Percentiles rank a stretch among this genome's conserved stretches.
These are phyloP conservation scores for Thielaviopsis musarum DNA, from an alignment of 2,329 filamentous ascomycete species.

Conservation along the genomic window DNA sequence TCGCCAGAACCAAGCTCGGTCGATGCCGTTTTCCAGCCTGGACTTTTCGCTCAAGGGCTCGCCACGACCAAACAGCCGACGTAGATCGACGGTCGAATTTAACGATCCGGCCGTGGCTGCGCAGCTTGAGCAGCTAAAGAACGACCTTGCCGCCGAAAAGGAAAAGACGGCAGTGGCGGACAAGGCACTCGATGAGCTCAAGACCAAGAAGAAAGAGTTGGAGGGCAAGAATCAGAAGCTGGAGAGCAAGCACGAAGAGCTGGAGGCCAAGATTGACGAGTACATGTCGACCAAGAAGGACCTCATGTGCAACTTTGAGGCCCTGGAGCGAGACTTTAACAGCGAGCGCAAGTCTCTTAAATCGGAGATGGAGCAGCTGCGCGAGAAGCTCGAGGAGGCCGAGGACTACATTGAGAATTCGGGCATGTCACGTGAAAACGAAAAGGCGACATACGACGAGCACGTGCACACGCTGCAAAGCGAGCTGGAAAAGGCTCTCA, in stretches of 20 bases:
- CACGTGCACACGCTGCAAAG: slow-evolving; percentile 50
- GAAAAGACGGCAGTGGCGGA: slow-evolving; percentile 50
- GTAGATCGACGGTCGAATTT: slow-evolving; percentile 19
- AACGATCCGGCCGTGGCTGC: background rate
- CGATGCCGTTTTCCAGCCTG: slow-evolving; percentile 32
- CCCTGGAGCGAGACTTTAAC: slow-evolving; percentile 74
- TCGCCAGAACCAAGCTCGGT: slow-evolving; percentile 47
- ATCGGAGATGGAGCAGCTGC: slow-evolving; percentile 59
- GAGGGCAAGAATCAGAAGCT: background rate
- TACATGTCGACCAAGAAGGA: slow-evolving; percentile 86
- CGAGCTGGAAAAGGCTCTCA: slow-evolving; percentile 49
- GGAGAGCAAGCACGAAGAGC: slow-evolving; percentile 21
- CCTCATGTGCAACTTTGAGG: slow-evolving; percentile 85
- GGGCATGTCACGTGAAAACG: slow-evolving; percentile 67
- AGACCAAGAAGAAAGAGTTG: slow-evolving; percentile 32
- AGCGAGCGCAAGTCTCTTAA: slow-evolving; percentile 73
- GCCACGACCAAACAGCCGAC: slow-evolving; percentile 26
- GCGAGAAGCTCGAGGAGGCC: slow-evolving; percentile 64
- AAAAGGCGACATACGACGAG: slow-evolving; percentile 54
- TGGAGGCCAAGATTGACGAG: slow-evolving; percentile 60
- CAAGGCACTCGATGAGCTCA: slow-evolving; percentile 46
- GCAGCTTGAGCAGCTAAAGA: slow-evolving; percentile 42
- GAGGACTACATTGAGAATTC: slow-evolving; percentile 86
- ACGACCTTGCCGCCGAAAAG: slow-evolving; percentile 58
- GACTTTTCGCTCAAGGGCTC: slow-evolving; percentile 19